Base-by-base conservation (phyloP, 2,329 filamentous ascomycete genomes). In the Fusarium tanahbumbuense region DNA sequence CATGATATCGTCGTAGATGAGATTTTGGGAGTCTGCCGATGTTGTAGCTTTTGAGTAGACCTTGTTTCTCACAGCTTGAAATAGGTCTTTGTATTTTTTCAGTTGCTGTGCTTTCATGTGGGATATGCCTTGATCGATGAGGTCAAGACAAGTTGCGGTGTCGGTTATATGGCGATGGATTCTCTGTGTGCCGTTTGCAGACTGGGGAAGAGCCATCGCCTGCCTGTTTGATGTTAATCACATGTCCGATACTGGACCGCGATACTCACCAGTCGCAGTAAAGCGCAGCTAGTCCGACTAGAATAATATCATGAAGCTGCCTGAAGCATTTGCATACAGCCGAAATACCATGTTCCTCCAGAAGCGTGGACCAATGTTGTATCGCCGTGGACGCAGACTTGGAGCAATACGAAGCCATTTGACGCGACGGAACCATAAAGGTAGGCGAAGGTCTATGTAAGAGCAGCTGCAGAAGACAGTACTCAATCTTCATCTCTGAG, bases 201-300 rank as follows among this genome's bases (percentile, higher is more conserved):
- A 27, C 3, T 50, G 45, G 0, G 13, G 8, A 1, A 61, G 8
- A 10, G 59, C 28, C 59, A 52, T 60, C 0, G 28, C 45, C 11
- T 61, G 59, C 59, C 58, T 61, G 9, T 3, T 1, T 11, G 7
- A 11, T 27, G 22, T 61, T 56, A 60, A 11, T 53, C 25, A n/a
- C n/a, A n/a, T n/a, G n/a, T n/a, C n/a, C n/a, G n/a, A n/a, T n/a
- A n/a, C n/a, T n/a, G n/a, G n/a, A n/a, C n/a, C n/a, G n/a, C n/a
- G 25, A 10, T 27, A 27, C 25, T 40, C 37, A 61, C 55, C 59
- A 60, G 15, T 60, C 59, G 2, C 25, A 62, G 20, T 62, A 60
- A 1, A 62, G 34, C 1, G 56, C 56, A 1, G 56, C 59, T 11
- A 62, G 15, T 1, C 59, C 56, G 8, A 62, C 59, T 2, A 60